Conservation (phyloP, 768 basidiomycete genomes). For the Termitomyces titanicus region DNA sequence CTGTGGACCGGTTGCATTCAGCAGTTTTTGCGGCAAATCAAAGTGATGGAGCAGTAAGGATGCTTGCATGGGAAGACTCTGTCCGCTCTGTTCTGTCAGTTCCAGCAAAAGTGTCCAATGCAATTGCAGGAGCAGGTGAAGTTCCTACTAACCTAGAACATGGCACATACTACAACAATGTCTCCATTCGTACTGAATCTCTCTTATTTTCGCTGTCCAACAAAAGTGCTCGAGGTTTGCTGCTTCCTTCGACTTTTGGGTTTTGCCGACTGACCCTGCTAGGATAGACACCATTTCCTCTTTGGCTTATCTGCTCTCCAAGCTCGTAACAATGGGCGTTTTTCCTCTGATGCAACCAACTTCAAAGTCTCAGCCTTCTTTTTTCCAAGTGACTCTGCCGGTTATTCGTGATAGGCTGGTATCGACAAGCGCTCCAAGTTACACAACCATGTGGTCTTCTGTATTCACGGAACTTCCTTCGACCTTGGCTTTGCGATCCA, state of each 20-base stretch:
- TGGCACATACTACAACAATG: constrained; percentile 48
- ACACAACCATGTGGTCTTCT: constrained; percentile 47
- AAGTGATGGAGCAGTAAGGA: constrained; percentile 19
- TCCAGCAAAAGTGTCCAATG: constrained; percentile 80
- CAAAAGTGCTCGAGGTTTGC: constrained; percentile 38
- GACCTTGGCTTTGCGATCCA: constrained; percentile 46
- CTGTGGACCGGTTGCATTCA: constrained; percentile 64
- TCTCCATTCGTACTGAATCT: constrained; percentile 51
- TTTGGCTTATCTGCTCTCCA: constrained; percentile 54
- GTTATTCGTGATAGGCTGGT: constrained; percentile 41
- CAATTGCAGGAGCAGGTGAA: constrained; percentile 36
- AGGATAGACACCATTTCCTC: constrained; percentile 35
- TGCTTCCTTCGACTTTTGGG: constrained; percentile 3
- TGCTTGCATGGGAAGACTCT: constrained; percentile 70
- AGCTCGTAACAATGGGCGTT: constrained; percentile 64
- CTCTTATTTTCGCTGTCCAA: constrained; percentile 44
- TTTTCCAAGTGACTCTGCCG: constrained; percentile 53
- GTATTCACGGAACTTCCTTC: constrained; percentile 47
- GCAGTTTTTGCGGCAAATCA: constrained; percentile 36
- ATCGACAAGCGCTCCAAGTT: constrained; percentile 25
- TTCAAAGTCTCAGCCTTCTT: constrained; percentile 64
- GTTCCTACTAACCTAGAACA: constrained; percentile 52
- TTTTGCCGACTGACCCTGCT: constrained; percentile 4
- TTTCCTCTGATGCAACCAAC: constrained; percentile 52
- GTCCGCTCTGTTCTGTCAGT: constrained; percentile 61